phyloP scores from a whole-genome alignment of 805 yeast species.

The Saccharomyces paradoxus region DNA sequence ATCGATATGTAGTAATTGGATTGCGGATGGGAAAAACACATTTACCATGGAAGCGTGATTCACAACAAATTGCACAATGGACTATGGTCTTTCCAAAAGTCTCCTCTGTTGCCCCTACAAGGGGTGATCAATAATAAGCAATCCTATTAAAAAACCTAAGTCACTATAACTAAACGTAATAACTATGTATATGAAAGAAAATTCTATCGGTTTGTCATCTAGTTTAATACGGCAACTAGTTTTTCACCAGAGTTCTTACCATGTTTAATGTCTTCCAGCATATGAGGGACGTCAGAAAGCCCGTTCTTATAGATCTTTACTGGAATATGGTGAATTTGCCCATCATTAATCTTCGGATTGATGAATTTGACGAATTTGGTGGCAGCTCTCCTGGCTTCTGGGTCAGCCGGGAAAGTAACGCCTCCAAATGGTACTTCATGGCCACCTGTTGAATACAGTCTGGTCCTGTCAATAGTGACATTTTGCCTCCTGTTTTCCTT shows the following conservation, averaged over 20 bases:
- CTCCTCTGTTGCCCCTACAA: not conserved
- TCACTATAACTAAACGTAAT: not conserved
- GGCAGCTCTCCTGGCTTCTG: slow-evolving; percentile 19
- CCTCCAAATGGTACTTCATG: slow-evolving; percentile 28
- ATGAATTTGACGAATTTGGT: slow-evolving; percentile 23
- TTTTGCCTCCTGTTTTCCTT: slow-evolving; percentile 27
- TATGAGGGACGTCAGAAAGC: slow-evolving; percentile 21
- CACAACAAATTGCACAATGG: not conserved
- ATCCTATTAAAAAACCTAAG: too few species aligned
- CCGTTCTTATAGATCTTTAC: slow-evolving; percentile 27
- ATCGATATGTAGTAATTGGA: not conserved
- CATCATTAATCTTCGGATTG: slow-evolving; percentile 17
- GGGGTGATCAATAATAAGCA: not conserved
- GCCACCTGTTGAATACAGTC: slow-evolving; percentile 35
- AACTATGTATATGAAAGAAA: too few species aligned
- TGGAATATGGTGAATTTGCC: slow-evolving; percentile 28
- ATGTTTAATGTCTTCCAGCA: slow-evolving; percentile 17
- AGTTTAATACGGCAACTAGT: slow-evolving; percentile 15
- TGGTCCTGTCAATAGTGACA: slow-evolving; percentile 29
- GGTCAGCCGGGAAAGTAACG: slow-evolving; percentile 17
- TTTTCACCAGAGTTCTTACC: slow-evolving; percentile 28
- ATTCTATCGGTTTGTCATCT: too few species aligned
- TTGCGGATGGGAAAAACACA: not conserved
- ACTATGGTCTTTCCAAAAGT: not conserved
- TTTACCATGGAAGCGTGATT: too few species aligned